A percentile compares a stretch with the other conserved stretches of the same genome.
Evolutionary conservation across 345 rosid genomes (phyloP).

Genomic region (Anastatica hierochuntica): DNA sequence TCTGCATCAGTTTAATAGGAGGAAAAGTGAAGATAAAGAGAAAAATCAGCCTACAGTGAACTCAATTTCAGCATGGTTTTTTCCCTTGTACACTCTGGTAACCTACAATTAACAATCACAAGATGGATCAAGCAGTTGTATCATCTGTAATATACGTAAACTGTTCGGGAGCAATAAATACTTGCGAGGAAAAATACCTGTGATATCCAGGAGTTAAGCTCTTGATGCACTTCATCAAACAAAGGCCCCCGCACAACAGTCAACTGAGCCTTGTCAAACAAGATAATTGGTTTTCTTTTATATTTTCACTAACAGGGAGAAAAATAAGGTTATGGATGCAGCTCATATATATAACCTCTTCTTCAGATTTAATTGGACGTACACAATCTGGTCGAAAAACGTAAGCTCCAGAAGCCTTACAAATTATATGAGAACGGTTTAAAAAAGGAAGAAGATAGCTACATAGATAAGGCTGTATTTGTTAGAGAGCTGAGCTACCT

Average conservation of each 20-base stretch:
- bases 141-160: background rate
- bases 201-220: constrained; percentile 68
- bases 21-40: constrained; percentile 3
- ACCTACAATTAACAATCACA: constrained; percentile 30
- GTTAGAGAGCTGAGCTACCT: constrained; percentile 38
- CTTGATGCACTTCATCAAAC: constrained; percentile 80
- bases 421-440: constrained; percentile 1
- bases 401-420: constrained; percentile 91
- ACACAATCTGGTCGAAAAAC: constrained; percentile 77
- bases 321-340: constrained; percentile 10
- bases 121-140: constrained; percentile 3
- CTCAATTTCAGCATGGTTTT: constrained; percentile 85
- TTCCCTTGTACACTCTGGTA: constrained; percentile 78
- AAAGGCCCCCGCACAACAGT: constrained; percentile 65
- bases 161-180: background rate
- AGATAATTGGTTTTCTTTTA: constrained; percentile 9
- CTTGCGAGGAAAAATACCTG: constrained; percentile 43
- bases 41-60: constrained; percentile 59
- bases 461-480: background rate
- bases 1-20: constrained; percentile 1
- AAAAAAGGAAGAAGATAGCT: background rate
- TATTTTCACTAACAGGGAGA: background rate
- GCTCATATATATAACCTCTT: constrained; percentile 36
- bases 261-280: constrained; percentile 40
- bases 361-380: constrained; percentile 36